A percentile compares a stretch with the other conserved stretches of the same genome.
Evolutionary conservation across 73 alveolate species (phyloP).

Genomic region (Stentor coeruleus): DNA sequence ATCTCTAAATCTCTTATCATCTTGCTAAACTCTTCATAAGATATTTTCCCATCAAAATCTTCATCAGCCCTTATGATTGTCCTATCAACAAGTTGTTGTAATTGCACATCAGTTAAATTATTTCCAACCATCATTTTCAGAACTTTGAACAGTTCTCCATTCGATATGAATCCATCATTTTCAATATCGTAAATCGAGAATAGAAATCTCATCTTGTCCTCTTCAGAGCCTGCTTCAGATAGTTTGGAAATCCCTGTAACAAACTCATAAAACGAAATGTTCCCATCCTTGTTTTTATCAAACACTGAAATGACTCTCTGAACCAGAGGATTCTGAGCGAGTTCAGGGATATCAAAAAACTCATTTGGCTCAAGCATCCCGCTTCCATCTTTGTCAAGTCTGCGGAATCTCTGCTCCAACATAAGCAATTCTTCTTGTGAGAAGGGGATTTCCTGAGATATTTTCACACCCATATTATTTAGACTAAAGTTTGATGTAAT

Average conservation of each 20-base stretch:
- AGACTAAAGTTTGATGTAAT: too few species aligned
- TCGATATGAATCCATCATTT: constrained; percentile 90
- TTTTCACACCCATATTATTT: constrained; percentile 1
- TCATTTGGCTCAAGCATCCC: constrained; percentile 97
- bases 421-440: constrained; percentile 18
- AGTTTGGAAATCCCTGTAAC: constrained; percentile 88
- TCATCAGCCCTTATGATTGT: constrained; percentile 96
- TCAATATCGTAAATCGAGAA: constrained; percentile 93
- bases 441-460: constrained; percentile 28
- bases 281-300: constrained; percentile 93
- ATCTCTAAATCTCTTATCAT: constrained; percentile 18
- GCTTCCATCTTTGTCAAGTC: constrained; percentile 85
- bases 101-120: constrained; percentile 90
- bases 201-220: constrained; percentile 89
- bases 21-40: constrained; percentile 88
- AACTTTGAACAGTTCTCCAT: constrained; percentile 92
- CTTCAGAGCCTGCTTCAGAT: constrained; percentile 82
- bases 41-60: constrained; percentile 94
- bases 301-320: constrained; percentile 86
- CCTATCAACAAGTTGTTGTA: constrained; percentile 93
- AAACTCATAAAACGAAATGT: constrained; percentile 91
- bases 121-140: constrained; percentile 97
- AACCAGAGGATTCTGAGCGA: constrained; percentile 93
- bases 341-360: constrained; percentile 95
- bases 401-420: constrained; percentile 68